Conservation (phyloP, 1,139 yeast species). For the Schwanniomyces etchellsii region DNA sequence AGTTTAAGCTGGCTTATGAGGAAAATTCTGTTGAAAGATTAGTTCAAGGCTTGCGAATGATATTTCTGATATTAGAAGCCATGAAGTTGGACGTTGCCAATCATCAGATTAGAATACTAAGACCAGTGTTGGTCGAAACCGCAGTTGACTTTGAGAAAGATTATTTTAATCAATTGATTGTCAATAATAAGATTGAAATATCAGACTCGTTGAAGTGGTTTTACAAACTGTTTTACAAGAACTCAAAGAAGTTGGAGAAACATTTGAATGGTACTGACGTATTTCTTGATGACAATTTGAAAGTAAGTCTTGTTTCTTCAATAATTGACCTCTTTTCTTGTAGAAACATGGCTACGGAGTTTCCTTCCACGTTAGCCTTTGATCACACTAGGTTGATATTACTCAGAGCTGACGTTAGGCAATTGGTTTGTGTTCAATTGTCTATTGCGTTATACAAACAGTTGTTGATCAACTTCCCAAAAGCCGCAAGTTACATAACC, state of each 20-base stretch:
- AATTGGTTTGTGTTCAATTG: constrained; percentile 73
- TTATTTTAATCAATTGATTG: constrained; percentile 69
- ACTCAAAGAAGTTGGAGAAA: constrained; percentile 2
- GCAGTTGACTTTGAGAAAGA: constrained; percentile 92
- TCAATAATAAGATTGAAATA: constrained; percentile 62
- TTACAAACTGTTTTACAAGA: constrained; percentile 30
- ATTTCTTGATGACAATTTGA: constrained; percentile 17
- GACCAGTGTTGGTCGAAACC: constrained; percentile 81
- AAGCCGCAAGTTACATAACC: constrained; percentile 9
- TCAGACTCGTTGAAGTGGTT: constrained; percentile 72
- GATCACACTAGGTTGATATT: constrained; percentile 78
- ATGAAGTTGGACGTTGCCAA: constrained; percentile 95
- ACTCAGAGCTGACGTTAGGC: constrained; percentile 80
- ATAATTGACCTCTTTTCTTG: constrained; percentile 65
- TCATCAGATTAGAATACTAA: constrained; percentile 80
- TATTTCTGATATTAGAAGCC: constrained; percentile 86
- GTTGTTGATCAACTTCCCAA: constrained; percentile 33
- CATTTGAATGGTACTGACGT: constrained; percentile 4
- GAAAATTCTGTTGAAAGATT: constrained; percentile 48
- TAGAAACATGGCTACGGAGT: constrained; percentile 75
- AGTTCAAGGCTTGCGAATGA: constrained; percentile 72
- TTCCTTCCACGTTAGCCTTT: constrained; percentile 82
- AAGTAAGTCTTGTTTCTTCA: constrained; percentile 39
- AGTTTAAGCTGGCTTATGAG: constrained; percentile 59
- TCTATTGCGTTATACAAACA: constrained; percentile 72